Evolutionary conservation across 1,284 basidiomycete species (phyloP), one percentile per base, ranked within the genome.

Genomic region (Cutaneotrichosporon cavernicola): DNA sequence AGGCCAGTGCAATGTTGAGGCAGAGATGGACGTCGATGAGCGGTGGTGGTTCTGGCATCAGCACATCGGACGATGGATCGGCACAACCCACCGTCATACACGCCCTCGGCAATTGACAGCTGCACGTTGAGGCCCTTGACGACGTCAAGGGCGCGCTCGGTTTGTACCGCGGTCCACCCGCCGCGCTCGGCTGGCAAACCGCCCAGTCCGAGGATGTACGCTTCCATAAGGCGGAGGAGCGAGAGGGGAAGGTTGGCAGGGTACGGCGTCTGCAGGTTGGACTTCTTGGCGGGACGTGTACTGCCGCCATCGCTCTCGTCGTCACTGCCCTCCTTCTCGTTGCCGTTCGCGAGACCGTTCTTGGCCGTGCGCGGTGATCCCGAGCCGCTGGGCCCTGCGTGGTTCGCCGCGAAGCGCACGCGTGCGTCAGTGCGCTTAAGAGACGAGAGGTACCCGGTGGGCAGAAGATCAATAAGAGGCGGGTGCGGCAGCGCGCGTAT

Each of bases 351-450:
- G 5, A 56, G 18, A 34, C 56, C 46, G 43, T 62, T 40, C 49
- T 57, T 51, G 21, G 34, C 31, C 11, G 46, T 56, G 21, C 21
- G 60, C 46, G 58, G 56, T 49, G 63, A 67, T 1, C 64, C 58
- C n/a, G 66, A 67, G 11, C 70, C 67, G 0, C 68, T 70, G 6
- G 75, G 76, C 5, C 75, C 76, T 9, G 72, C 70, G 56, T 76
- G 76, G 22, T 68, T 56, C 16, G 75, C 73, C 4, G 76, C 76
- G 60, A 79, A 80, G 11, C 79, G 69, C 2, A 79, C 79, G 11
- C 78, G 70, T 1, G 77, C 74, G 49, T 79, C 78, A 5, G 78
- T 79, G 10, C 78, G 70, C 58, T 78, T 78, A 22, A 80, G 64
- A 2, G 75, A 76, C 4, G 74, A 67, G 21, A 80, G 70, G 63